A percentile compares a stretch with the other conserved stretches of the same genome.
These are phyloP conservation scores for Epichloe sp. DNA, from an alignment of 2,329 filamentous ascomycete species.

Conservation along the genomic window DNA sequence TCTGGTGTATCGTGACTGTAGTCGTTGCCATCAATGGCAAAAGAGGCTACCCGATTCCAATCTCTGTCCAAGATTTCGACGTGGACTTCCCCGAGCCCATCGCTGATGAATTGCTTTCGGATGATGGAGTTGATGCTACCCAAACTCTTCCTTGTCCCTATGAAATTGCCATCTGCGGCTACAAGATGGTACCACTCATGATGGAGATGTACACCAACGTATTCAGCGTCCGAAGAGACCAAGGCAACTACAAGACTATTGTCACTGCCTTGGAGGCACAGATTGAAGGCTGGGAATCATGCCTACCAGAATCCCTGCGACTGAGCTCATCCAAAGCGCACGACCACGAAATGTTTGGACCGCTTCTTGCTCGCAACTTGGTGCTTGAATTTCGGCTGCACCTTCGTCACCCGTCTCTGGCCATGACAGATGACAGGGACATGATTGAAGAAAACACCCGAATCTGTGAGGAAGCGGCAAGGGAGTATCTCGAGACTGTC, in stretches of 20 bases:
- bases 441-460: conserved; percentile 49
- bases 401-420: conserved; percentile 48
- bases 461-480: conserved; percentile 53
- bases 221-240: conserved; percentile 55
- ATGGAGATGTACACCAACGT: conserved; percentile 65
- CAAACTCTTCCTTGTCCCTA: conserved; percentile 50
- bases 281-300: conserved; percentile 47
- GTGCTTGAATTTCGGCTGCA: conserved; percentile 45
- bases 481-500: conserved; percentile 48
- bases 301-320: conserved; percentile 48
- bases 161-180: conserved; percentile 50
- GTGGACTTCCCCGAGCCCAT: conserved; percentile 61
- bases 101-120: conserved; percentile 55
- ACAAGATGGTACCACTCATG: conserved; percentile 52
- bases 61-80: conserved; percentile 64
- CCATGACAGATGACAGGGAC: conserved; percentile 37
- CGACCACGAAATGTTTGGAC: conserved; percentile 34
- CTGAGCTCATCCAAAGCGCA: conserved; percentile 27
- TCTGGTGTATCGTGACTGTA: conserved; percentile 59
- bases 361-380: conserved; percentile 41
- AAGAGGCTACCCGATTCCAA: conserved; percentile 63
- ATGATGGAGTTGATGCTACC: conserved; percentile 46
- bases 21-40: conserved; percentile 60
- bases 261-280: conserved; percentile 54
- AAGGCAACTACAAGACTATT: conserved; percentile 48